Evolutionary conservation across 2,329 filamentous ascomycete genomes (phyloP).

Genomic region (Cercospora beticola): DNA sequence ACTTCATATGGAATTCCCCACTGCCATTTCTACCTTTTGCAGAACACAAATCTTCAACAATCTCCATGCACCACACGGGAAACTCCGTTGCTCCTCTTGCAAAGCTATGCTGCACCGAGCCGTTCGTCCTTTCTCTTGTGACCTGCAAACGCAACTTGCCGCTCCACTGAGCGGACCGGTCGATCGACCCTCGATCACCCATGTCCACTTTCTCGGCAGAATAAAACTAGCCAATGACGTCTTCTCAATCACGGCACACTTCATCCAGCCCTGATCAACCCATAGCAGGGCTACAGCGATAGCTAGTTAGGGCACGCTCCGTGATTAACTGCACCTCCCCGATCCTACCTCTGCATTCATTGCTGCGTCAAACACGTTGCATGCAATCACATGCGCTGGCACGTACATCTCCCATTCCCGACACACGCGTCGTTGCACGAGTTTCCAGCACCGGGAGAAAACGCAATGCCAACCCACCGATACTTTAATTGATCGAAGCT

Average conservation of each 20-base stretch:
- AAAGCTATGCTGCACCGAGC: not conserved
- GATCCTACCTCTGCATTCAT: not conserved
- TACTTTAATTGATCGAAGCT: not conserved
- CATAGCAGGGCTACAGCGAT: not conserved
- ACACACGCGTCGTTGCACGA: too few relatives aligned
- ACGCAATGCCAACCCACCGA: not conserved
- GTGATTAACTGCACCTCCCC: not conserved
- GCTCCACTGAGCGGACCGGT: not conserved
- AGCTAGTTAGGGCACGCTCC: not conserved
- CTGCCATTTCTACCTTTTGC: not conserved
- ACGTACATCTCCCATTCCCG: too few relatives aligned
- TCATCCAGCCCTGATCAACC: not conserved
- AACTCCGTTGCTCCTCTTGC: not conserved
- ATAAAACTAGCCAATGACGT: not conserved
- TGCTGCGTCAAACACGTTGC: not conserved
- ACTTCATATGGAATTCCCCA: not conserved
- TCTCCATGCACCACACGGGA: not conserved
- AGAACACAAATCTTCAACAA: not conserved
- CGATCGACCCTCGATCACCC: not conserved
- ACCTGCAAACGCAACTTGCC: not conserved
- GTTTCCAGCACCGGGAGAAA: not conserved
- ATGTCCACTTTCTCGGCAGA: not conserved
- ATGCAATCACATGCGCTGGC: not conserved
- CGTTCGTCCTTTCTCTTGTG: not conserved
- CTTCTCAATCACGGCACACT: not conserved